A percentile compares a stretch with the other conserved stretches of the same genome.
phyloP scores from a whole-genome alignment of 345 rosid genomes.

The Syzygium aqueum region DNA sequence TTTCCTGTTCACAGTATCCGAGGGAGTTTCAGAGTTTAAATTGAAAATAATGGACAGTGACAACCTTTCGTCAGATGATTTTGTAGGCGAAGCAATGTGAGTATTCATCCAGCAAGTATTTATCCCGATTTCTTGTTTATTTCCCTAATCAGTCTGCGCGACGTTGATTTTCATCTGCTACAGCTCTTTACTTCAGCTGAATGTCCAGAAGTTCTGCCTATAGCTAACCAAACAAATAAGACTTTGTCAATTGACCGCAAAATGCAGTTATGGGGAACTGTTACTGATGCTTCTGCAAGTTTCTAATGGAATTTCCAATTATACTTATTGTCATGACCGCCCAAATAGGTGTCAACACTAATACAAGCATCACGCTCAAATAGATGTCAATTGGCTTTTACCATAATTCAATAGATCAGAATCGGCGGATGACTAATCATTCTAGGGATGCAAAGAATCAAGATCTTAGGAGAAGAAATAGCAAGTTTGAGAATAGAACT shows the following conservation, averaged over 20 bases:
- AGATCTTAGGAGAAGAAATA: background rate
- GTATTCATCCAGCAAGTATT: background rate
- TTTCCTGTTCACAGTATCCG: conserved; percentile 52
- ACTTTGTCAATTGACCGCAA: background rate
- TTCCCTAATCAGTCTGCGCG: background rate
- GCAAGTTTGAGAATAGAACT: background rate
- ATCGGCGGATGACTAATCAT: background rate
- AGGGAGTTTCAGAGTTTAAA: conserved; percentile 35
- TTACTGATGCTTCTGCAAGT: background rate
- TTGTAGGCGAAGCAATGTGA: conserved; percentile 66
- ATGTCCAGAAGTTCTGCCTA: background rate
- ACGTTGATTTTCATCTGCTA: background rate
- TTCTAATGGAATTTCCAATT: background rate
- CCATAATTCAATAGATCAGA: background rate
- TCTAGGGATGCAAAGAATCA: background rate
- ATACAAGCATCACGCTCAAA: background rate
- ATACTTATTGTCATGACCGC: background rate
- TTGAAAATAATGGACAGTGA: conserved; percentile 72
- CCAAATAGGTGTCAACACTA: too few relatives aligned
- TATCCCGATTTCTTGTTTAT: background rate
- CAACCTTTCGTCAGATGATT: conserved; percentile 39
- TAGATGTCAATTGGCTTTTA: background rate
- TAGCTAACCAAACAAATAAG: background rate
- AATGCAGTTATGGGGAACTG: background rate
- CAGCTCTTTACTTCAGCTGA: background rate